Evolutionary conservation across 1,139 yeast species (phyloP).

Genomic region (Candida sojae): DNA sequence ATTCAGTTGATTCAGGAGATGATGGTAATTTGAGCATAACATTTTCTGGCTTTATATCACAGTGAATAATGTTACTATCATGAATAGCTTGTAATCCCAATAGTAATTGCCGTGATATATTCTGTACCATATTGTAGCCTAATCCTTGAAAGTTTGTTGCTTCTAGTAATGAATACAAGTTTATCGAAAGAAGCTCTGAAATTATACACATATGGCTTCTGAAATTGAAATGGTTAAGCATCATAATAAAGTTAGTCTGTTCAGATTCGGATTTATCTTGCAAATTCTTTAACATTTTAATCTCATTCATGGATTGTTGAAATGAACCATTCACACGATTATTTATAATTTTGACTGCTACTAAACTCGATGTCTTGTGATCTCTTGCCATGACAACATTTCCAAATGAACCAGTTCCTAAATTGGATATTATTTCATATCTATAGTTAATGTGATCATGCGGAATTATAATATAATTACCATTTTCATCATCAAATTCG

Average conservation of each 20-base stretch:
- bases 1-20: slow-evolving; percentile 15
- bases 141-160: slow-evolving; percentile 64
- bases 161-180: slow-evolving; percentile 67
- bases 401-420: slow-evolving; percentile 88
- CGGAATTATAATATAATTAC: slow-evolving; percentile 57
- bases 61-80: slow-evolving; percentile 61
- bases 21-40: slow-evolving; percentile 50
- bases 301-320: slow-evolving; percentile 73
- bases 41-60: slow-evolving; percentile 77
- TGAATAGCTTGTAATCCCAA: slow-evolving; percentile 65
- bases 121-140: slow-evolving; percentile 48
- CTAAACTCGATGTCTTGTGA: slow-evolving; percentile 52
- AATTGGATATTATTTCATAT: slow-evolving; percentile 56
- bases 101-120: slow-evolving; percentile 57
- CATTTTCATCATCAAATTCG: slow-evolving; percentile 73
- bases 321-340: slow-evolving; percentile 74
- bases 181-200: slow-evolving; percentile 71
- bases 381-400: slow-evolving; percentile 72
- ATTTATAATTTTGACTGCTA: slow-evolving; percentile 77
- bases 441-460: slow-evolving; percentile 80
- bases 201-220: slow-evolving; percentile 83
- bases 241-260: slow-evolving; percentile 52
- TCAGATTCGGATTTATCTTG: slow-evolving; percentile 16
- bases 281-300: slow-evolving; percentile 62
- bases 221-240: slow-evolving; percentile 64